Conservation (phyloP, 1,139 yeast species). For the Geotrichum carabidarum region DNA sequence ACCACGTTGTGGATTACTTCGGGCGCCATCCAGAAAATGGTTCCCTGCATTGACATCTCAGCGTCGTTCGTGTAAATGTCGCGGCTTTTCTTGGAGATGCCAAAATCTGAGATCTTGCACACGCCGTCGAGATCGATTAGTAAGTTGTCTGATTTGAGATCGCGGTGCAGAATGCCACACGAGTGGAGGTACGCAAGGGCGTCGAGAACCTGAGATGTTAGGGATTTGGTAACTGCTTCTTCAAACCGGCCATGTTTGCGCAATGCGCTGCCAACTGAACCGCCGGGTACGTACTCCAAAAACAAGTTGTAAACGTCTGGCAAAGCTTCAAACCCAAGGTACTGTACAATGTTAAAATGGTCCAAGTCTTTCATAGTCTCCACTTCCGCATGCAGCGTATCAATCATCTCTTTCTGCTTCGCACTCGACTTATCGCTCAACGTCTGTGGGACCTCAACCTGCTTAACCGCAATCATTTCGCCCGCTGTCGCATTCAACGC, state of each 20-base stretch:
- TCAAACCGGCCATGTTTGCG: constrained; percentile 81
- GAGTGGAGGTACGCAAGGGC: constrained; percentile 84
- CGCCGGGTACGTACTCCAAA: constrained; percentile 95
- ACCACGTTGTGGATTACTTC: constrained; percentile 83
- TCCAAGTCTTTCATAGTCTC: constrained; percentile 91
- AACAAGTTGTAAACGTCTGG: constrained; percentile 74
- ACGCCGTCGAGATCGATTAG: constrained; percentile 86
- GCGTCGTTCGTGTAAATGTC: constrained; percentile 87
- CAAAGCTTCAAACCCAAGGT: constrained; percentile 82
- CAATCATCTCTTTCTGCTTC: constrained; percentile 57
- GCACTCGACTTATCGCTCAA: constrained; percentile 43
- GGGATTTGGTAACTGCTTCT: constrained; percentile 62
- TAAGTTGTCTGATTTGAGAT: constrained; percentile 89
- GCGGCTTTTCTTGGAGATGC: constrained; percentile 77
- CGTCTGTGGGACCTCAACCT: constrained; percentile 64
- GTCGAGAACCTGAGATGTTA: constrained; percentile 72
- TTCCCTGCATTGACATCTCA: constrained; percentile 97
- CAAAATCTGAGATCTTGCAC: constrained; percentile 93
- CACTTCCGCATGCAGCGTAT: constrained; percentile 84
- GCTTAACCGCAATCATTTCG: constrained; percentile 97
- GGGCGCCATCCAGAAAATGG: constrained; percentile 99
- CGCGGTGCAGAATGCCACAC: constrained; percentile 86
- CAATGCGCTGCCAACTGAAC: constrained; percentile 84
- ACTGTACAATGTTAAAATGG: constrained; percentile 89
- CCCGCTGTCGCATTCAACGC: constrained; percentile 96